phyloP scores from a whole-genome alignment of 2,329 filamentous ascomycete species.

The Ilyonectria destructans region DNA sequence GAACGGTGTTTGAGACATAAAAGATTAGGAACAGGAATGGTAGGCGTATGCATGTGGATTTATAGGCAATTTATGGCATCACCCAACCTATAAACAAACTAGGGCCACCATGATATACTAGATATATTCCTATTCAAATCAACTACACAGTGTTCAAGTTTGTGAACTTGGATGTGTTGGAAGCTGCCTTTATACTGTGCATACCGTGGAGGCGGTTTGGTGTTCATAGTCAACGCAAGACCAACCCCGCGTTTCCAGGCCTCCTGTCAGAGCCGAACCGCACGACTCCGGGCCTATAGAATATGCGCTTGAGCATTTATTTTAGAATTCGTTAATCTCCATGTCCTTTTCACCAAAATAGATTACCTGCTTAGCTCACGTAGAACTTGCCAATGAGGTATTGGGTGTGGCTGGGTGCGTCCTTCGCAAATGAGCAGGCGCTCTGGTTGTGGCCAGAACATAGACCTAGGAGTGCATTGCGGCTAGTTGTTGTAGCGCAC shows the following conservation, averaged over 20 bases:
- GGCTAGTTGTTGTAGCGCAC: neutral
- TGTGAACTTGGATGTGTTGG: too few species aligned
- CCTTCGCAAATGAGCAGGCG: neutral
- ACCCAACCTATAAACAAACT: too few species aligned
- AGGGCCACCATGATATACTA: too few species aligned
- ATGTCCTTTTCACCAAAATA: neutral
- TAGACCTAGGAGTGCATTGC: neutral
- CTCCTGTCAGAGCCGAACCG: neutral
- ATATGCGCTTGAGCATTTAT: neutral
- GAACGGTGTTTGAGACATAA: conserved; percentile 39
- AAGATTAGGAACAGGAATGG: neutral
- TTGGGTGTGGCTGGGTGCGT: neutral
- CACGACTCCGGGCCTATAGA: neutral
- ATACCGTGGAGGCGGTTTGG: too few species aligned
- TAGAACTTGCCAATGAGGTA: neutral
- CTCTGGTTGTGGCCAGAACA: neutral
- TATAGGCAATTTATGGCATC: too few species aligned
- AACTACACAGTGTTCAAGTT: too few species aligned
- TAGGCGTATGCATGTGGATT: neutral
- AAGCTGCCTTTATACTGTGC: too few species aligned
- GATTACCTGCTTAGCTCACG: neutral
- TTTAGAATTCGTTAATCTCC: neutral
- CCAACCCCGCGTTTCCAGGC: neutral
- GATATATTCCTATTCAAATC: too few species aligned
- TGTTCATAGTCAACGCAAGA: neutral